A percentile compares a stretch with the other conserved stretches of the same genome.
Conservation (phyloP, 176 grass and related monocot genomes). For the Cymbopogon citratus region DNA sequence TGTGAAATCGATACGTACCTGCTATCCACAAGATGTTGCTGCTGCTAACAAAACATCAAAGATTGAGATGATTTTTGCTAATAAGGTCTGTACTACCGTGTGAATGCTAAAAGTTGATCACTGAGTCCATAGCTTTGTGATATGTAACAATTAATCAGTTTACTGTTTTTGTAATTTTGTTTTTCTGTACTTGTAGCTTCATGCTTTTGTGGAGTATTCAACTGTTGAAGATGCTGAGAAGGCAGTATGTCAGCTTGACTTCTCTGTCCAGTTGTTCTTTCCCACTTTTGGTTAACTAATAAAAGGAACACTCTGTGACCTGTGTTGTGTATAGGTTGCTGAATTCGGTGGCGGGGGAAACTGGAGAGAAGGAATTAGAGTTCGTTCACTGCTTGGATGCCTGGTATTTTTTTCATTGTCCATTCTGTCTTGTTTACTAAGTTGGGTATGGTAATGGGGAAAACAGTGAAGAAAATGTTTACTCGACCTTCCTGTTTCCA, state of each 20-base stretch:
- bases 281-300: not conserved
- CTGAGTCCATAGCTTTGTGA: not conserved
- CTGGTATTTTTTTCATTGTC: conserved; percentile 42
- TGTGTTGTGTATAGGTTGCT: conserved; percentile 44
- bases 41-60: conserved; percentile 56
- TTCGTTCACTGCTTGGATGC: conserved; percentile 63
- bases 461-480: not conserved
- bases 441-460: not conserved
- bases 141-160: not conserved
- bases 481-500: not conserved
- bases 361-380: conserved; percentile 90
- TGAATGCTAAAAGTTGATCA: not conserved
- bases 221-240: conserved; percentile 87
- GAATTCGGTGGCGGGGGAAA: conserved; percentile 77
- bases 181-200: conserved; percentile 51
- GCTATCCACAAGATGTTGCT: conserved; percentile 82
- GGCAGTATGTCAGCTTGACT: conserved; percentile 56
- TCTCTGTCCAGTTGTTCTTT: not conserved
- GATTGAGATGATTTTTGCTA: conserved; percentile 90
- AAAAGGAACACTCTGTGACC: not conserved
- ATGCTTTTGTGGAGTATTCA: conserved; percentile 94
- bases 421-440: not conserved
- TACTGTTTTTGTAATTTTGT: not conserved
- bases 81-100: conserved; percentile 48
- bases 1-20: conserved; percentile 90